A percentile compares a stretch with the other conserved stretches of the same genome.
phyloP scores from a whole-genome alignment of 768 basidiomycete species.

The Phanerodontia chrysosporium region DNA sequence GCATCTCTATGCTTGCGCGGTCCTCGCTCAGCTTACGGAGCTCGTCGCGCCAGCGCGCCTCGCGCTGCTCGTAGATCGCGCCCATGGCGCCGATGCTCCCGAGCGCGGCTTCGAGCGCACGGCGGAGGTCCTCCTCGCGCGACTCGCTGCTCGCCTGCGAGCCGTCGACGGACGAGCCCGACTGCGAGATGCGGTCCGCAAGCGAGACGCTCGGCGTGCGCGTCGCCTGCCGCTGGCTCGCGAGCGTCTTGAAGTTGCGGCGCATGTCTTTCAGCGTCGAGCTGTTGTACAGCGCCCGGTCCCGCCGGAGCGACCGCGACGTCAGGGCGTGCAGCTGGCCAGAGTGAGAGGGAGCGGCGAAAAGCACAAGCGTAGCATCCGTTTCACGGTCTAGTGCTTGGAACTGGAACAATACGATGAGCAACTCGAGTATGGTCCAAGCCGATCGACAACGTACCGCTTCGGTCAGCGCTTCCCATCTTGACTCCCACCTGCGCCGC shows the following conservation, averaged over 20 bases:
- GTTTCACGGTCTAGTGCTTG: constrained; percentile 77
- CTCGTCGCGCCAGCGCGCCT: constrained; percentile 59
- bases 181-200: constrained; percentile 35
- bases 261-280: constrained; percentile 50
- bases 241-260: constrained; percentile 54
- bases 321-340: constrained; percentile 59
- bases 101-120: constrained; percentile 63
- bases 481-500: constrained; percentile 66
- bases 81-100: constrained; percentile 62
- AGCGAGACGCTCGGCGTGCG: constrained; percentile 48
- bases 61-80: constrained; percentile 63
- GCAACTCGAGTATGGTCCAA: neutral
- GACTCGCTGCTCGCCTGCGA: constrained; percentile 50
- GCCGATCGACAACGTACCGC: constrained; percentile 45
- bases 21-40: constrained; percentile 64
- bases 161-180: constrained; percentile 46
- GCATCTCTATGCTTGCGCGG: constrained; percentile 58
- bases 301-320: constrained; percentile 67
- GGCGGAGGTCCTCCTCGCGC: constrained; percentile 61
- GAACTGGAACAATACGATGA: constrained; percentile 46
- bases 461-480: constrained; percentile 72
- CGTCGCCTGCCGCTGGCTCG: constrained; percentile 46
- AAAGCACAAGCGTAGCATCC: constrained; percentile 69
- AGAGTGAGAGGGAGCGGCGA: constrained; percentile 73
- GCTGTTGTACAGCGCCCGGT: constrained; percentile 41